These are phyloP conservation scores for Cyclotella choctawhatcheeana DNA, from an alignment of 108 stramenopile genomes.

Conservation along the genomic window DNA sequence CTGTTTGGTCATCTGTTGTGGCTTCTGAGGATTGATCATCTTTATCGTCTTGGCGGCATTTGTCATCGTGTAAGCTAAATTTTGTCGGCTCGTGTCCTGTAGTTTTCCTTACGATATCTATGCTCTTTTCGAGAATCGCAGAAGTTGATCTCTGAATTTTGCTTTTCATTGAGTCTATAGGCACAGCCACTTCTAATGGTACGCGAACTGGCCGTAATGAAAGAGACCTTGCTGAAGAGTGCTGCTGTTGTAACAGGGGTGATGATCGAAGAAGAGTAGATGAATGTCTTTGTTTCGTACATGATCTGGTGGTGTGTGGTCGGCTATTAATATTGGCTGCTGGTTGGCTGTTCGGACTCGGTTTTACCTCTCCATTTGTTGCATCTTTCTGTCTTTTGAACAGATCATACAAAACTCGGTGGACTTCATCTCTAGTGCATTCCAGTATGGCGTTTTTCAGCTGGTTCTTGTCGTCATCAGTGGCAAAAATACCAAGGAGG, in stretches of 20 bases:
- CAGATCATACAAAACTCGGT: neutral
- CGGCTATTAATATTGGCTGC: neutral
- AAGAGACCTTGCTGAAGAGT: neutral
- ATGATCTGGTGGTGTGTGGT: neutral
- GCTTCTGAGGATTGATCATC: neutral
- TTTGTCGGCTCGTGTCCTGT: slow-evolving; percentile 3
- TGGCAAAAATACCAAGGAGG: too few species aligned
- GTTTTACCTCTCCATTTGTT: neutral
- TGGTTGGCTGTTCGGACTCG: neutral
- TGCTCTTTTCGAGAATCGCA: neutral
- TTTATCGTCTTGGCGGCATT: neutral
- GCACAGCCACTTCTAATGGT: slow-evolving; percentile 6
- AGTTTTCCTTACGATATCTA: slow-evolving; percentile 1
- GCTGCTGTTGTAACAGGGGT: neutral
- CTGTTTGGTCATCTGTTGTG: neutral
- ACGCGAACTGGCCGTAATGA: neutral
- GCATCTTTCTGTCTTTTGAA: neutral
- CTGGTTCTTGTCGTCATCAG: too few species aligned
- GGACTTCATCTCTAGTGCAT: slow-evolving; percentile 12
- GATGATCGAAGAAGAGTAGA: neutral
- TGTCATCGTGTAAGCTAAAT: neutral
- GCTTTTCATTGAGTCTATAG: neutral
- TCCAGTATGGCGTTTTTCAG: slow-evolving; percentile 10
- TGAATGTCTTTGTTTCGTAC: neutral
- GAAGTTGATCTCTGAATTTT: slow-evolving; percentile 1